Conservation (phyloP, 2,329 filamentous ascomycete species). For the Aspergillus felis region DNA sequence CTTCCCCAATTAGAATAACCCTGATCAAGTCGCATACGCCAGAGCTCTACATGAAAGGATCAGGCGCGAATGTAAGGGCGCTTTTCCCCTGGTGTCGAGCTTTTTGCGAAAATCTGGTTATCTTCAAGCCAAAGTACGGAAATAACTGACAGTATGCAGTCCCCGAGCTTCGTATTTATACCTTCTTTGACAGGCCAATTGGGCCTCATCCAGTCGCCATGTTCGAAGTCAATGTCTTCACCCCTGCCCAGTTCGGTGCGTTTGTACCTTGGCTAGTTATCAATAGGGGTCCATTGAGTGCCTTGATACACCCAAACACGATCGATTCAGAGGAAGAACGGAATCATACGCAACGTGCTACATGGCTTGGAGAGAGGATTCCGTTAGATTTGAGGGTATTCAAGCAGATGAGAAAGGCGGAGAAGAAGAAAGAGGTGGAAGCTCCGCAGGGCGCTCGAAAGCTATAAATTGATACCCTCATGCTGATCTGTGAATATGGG, state of each 20-base stretch:
- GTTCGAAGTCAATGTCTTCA: conserved; percentile 90
- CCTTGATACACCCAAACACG: conserved; percentile 78
- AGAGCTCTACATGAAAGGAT: conserved; percentile 72
- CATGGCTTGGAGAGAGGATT: conserved; percentile 45
- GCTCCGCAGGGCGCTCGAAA: conserved; percentile 1
- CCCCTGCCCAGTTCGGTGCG: conserved; percentile 81
- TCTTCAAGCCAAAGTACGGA: neutral
- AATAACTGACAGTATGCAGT: conserved; percentile 48
- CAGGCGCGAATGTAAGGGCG: conserved; percentile 65
- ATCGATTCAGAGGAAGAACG: conserved; percentile 47
- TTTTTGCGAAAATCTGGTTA: neutral
- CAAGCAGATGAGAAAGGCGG: conserved; percentile 24
- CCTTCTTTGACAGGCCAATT: conserved; percentile 69
- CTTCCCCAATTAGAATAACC: conserved; percentile 46
- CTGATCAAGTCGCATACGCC: conserved; percentile 63
- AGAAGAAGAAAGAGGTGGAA: conserved; percentile 17
- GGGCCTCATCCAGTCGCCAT: conserved; percentile 81
- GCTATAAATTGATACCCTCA: neutral
- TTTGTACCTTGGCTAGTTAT: conserved; percentile 83
- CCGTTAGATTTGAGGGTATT: conserved; percentile 41
- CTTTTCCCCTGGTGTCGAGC: neutral
- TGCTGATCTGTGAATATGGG: neutral
- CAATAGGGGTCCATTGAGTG: conserved; percentile 75
- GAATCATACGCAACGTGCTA: conserved; percentile 44
- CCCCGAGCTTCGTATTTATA: conserved; percentile 79